Percentiles rank a stretch among this genome's conserved stretches.
phyloP scores from a whole-genome alignment of 768 basidiomycete genomes.

The Mycena indigotica region DNA sequence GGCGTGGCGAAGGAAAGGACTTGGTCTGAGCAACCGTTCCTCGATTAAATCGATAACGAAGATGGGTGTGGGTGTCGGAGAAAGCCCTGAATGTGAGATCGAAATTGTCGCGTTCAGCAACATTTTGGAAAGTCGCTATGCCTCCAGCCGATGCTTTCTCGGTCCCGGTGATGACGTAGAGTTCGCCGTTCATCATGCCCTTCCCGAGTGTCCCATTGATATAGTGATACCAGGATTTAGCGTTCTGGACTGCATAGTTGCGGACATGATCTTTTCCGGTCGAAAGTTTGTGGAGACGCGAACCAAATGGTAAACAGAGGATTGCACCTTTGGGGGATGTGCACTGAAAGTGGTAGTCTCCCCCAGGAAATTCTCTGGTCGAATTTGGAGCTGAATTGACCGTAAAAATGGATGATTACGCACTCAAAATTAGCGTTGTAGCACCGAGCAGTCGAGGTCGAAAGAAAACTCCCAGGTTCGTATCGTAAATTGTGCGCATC shows the following conservation, averaged over 20 bases:
- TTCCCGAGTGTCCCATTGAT: constrained; percentile 10
- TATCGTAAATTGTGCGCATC: neutral
- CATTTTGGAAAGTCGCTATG: constrained; percentile 16
- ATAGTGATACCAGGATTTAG: constrained; percentile 22
- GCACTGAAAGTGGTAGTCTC: neutral
- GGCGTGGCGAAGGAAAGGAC: neutral
- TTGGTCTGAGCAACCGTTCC: neutral
- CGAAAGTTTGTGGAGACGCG: constrained; percentile 11
- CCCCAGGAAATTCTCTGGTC: neutral
- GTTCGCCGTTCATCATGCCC: constrained; percentile 12
- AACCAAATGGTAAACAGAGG: constrained; percentile 21
- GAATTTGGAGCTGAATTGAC: neutral
- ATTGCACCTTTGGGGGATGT: constrained; percentile 14
- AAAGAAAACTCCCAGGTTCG: neutral
- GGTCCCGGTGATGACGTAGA: constrained; percentile 27
- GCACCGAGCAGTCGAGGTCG: neutral
- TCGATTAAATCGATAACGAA: neutral
- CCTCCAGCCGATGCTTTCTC: constrained; percentile 22
- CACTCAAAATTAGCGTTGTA: neutral
- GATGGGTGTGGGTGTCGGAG: neutral
- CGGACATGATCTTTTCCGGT: constrained; percentile 2
- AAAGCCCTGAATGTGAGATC: neutral
- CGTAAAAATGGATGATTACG: neutral
- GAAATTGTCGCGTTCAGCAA: neutral
- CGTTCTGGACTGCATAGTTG: constrained; percentile 18